phyloP scores from a whole-genome alignment of 345 rosid species.

The Dipteronia sinensis region DNA sequence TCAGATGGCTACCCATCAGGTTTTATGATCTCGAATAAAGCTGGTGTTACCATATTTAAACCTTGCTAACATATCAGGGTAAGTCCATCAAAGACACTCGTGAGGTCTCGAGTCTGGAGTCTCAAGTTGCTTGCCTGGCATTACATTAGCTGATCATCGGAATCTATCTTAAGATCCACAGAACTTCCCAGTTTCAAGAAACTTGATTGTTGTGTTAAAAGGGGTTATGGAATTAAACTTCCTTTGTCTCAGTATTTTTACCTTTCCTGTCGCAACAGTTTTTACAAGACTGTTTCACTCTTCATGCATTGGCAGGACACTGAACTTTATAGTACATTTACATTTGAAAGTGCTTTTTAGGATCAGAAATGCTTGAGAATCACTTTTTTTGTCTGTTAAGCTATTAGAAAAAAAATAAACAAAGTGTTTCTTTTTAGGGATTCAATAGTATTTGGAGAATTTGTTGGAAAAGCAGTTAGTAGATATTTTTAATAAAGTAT shows the following conservation, averaged over 20 bases:
- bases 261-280: slow-evolving; percentile 38
- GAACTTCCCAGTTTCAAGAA: slow-evolving; percentile 29
- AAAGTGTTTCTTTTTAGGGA: background rate
- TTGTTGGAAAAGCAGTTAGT: background rate
- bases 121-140: slow-evolving; percentile 36
- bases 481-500: background rate
- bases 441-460: background rate
- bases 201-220: slow-evolving; percentile 36
- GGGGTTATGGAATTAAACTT: slow-evolving; percentile 37
- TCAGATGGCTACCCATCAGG: slow-evolving; percentile 74
- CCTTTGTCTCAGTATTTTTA: slow-evolving; percentile 38
- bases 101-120: slow-evolving; percentile 78
- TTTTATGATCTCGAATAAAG: slow-evolving; percentile 14
- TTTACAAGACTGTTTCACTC: background rate
- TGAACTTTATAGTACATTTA: too few species aligned
- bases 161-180: slow-evolving; percentile 22
- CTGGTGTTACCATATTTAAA: background rate
- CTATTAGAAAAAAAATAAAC: too few species aligned
- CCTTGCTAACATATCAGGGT: slow-evolving; percentile 45
- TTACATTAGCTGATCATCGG: slow-evolving; percentile 27
- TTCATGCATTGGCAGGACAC: background rate
- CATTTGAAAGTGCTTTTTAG: too few species aligned
- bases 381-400: background rate
- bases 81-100: slow-evolving; percentile 85
- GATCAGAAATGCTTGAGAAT: background rate